A percentile compares a stretch with the other conserved stretches of the same genome.
phyloP scores from a whole-genome alignment of 768 basidiomycete species.

The Roridomyces roridus region DNA sequence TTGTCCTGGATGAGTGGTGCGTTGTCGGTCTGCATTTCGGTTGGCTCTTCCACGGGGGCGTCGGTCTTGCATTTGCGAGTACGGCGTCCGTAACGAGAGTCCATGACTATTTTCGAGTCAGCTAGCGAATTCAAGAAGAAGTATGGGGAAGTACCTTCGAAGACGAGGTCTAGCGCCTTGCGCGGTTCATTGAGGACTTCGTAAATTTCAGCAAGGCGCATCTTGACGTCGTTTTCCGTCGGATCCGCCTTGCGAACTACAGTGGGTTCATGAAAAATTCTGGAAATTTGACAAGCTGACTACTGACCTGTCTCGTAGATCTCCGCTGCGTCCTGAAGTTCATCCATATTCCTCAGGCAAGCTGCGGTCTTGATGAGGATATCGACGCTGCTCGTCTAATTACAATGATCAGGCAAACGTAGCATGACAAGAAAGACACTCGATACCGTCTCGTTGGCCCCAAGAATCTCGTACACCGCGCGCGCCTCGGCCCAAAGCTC shows the following conservation, averaged over 20 bases:
- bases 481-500: slow-evolving; percentile 81
- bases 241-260: slow-evolving; percentile 80
- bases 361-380: slow-evolving; percentile 79
- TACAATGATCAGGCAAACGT: neutral
- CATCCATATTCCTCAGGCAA: slow-evolving; percentile 80
- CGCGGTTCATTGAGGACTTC: slow-evolving; percentile 83
- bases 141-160: slow-evolving; percentile 63
- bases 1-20: slow-evolving; percentile 12
- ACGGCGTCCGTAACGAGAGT: slow-evolving; percentile 58
- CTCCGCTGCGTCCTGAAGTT: slow-evolving; percentile 78
- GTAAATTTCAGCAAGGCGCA: slow-evolving; percentile 90
- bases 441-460: slow-evolving; percentile 73
- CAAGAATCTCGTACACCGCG: slow-evolving; percentile 80
- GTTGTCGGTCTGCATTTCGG: neutral
- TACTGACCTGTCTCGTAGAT: slow-evolving; percentile 83
- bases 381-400: slow-evolving; percentile 75
- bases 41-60: slow-evolving; percentile 2
- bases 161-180: slow-evolving; percentile 84
- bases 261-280: neutral
- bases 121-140: no score
- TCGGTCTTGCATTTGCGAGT: slow-evolving; percentile 30
- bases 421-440: neutral
- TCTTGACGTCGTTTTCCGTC: slow-evolving; percentile 79
- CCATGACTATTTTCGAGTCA: slow-evolving; percentile 62
- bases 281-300: no score